Evolutionary conservation across 1,139 yeast genomes (phyloP).

Genomic region (Candida albicans): DNA sequence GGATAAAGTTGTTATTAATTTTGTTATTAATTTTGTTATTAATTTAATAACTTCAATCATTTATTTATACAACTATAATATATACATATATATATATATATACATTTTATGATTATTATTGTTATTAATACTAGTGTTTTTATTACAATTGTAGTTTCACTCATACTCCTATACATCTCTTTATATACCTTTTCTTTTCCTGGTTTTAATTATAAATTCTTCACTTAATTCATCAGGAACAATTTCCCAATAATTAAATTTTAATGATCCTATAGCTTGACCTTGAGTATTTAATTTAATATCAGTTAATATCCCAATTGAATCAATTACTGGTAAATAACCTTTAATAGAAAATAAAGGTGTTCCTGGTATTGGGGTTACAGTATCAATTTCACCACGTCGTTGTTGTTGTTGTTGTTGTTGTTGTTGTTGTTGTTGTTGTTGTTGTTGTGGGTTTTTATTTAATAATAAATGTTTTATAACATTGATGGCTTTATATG

Average conservation of each 20-base stretch:
- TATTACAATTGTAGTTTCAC: too few relatives aligned
- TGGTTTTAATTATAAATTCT: slow-evolving; percentile 85
- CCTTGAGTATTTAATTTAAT: slow-evolving; percentile 76
- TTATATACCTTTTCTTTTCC: slow-evolving; percentile 80
- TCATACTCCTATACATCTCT: too few relatives aligned
- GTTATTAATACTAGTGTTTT: too few relatives aligned
- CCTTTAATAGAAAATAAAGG: slow-evolving; percentile 65
- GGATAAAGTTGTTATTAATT: too few relatives aligned
- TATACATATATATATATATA: too few relatives aligned
- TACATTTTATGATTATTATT: too few relatives aligned
- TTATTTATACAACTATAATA: too few relatives aligned
- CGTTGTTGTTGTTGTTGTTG: slow-evolving; percentile 33
- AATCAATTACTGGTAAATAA: slow-evolving; percentile 81
- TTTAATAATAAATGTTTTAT: slow-evolving; percentile 53
- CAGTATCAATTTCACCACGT: slow-evolving; percentile 51
- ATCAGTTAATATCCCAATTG: slow-evolving; percentile 87
- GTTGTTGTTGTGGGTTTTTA: too few relatives aligned
- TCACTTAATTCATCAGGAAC: slow-evolving; percentile 93
- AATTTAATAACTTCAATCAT: too few relatives aligned
- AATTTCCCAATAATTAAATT: slow-evolving; percentile 73
- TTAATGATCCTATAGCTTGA: slow-evolving; percentile 66
- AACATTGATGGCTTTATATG: slow-evolving; percentile 41
- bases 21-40: too few relatives aligned
- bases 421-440: too few relatives aligned
- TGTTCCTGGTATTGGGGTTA: slow-evolving; percentile 70